These are phyloP conservation scores for Pulveroboletus sp. DNA, from an alignment of 768 basidiomycete species.

Conservation along the genomic window DNA sequence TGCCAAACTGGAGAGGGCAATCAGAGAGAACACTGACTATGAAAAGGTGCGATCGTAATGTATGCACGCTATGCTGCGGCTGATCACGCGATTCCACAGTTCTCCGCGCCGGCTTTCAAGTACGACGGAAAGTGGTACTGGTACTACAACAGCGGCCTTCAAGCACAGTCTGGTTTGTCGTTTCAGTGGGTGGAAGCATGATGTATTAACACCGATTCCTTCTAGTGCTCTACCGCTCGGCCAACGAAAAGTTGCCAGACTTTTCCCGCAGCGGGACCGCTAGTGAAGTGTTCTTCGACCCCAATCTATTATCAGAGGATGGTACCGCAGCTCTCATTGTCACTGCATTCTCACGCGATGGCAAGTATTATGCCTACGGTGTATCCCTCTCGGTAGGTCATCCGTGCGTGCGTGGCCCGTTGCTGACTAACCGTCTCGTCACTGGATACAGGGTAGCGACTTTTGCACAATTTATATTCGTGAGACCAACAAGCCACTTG, in stretches of 20 bases:
- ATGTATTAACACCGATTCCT: not conserved
- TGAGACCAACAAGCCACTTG: slow-evolving; percentile 56
- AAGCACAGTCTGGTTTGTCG: slow-evolving; percentile 52
- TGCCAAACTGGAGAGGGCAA: slow-evolving; percentile 53
- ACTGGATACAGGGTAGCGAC: slow-evolving; percentile 60
- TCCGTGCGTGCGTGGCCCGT: slow-evolving; percentile 4
- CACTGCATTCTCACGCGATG: slow-evolving; percentile 60
- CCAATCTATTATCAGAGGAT: slow-evolving; percentile 69
- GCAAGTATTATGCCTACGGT: slow-evolving; percentile 76
- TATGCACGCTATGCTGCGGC: not conserved
- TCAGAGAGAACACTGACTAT: slow-evolving; percentile 54
- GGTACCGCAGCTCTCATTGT: slow-evolving; percentile 65
- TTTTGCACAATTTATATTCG: slow-evolving; percentile 69
- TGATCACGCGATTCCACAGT: slow-evolving; percentile 37
- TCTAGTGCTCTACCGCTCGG: slow-evolving; percentile 62
- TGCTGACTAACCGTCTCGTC: not conserved
- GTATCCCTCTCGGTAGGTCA: slow-evolving; percentile 62
- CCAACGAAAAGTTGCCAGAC: slow-evolving; percentile 50
- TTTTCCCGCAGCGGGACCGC: slow-evolving; percentile 43
- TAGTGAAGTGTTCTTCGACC: slow-evolving; percentile 79
- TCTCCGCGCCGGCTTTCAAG: slow-evolving; percentile 58
- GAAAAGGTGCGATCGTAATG: slow-evolving; percentile 35
- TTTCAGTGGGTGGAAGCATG: not conserved
- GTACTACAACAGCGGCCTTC: slow-evolving; percentile 75
- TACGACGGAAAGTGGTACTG: slow-evolving; percentile 79